These are phyloP conservation scores for Ophiocordyceps sinensis DNA, from an alignment of 2,329 filamentous ascomycete genomes.

Conservation along the genomic window DNA sequence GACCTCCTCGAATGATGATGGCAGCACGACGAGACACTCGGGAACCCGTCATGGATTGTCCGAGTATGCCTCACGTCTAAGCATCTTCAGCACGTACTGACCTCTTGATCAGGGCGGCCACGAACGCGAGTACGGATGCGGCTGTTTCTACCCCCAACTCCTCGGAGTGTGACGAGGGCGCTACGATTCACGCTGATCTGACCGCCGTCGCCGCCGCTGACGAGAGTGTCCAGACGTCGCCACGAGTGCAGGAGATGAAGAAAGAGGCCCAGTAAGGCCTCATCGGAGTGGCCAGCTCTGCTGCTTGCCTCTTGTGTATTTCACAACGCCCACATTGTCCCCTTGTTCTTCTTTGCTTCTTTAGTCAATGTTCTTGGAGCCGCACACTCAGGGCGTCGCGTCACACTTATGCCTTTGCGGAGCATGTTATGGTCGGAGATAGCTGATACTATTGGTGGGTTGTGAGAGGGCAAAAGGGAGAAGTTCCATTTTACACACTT, in stretches of 20 bases:
- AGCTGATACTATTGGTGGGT: slow-evolving; percentile 17
- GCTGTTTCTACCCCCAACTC: slow-evolving; percentile 23
- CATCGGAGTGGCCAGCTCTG: background rate
- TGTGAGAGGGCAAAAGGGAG: slow-evolving; percentile 7
- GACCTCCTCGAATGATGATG: slow-evolving; percentile 15
- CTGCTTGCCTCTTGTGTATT: slow-evolving; percentile 4
- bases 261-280: slow-evolving; percentile 10
- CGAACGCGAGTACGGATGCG: slow-evolving; percentile 25
- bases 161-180: slow-evolving; percentile 37
- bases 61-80: slow-evolving; percentile 19
- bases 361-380: slow-evolving; percentile 6
- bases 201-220: slow-evolving; percentile 22
- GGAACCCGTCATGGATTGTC: slow-evolving; percentile 18
- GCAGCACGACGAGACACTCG: slow-evolving; percentile 13
- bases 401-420: slow-evolving; percentile 15
- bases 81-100: slow-evolving; percentile 17
- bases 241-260: slow-evolving; percentile 27
- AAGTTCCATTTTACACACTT: slow-evolving; percentile 18
- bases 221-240: slow-evolving; percentile 34
- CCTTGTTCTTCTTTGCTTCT: background rate
- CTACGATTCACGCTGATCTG: slow-evolving; percentile 38
- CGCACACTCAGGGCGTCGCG: slow-evolving; percentile 7
- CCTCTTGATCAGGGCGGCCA: slow-evolving; percentile 17
- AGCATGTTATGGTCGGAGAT: slow-evolving; percentile 23
- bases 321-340: slow-evolving; percentile 1